Evolutionary conservation across 495 filamentous ascomycete genomes (phyloP).

Genomic region (Podospora australis): DNA sequence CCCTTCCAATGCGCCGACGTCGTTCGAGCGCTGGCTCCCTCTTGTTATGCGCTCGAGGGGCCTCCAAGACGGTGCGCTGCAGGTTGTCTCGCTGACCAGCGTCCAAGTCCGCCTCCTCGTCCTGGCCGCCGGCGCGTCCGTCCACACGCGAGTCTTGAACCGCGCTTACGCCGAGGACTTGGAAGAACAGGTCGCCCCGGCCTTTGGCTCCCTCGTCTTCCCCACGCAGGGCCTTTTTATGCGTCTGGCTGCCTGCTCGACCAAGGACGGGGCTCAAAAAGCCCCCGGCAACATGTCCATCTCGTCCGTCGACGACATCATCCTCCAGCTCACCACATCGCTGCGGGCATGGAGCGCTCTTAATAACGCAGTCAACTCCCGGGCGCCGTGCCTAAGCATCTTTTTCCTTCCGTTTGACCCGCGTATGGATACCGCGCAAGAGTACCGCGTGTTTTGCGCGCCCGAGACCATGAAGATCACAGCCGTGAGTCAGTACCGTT

Average conservation of each 20-base stretch:
- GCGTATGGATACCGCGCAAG: slow-evolving; percentile 16
- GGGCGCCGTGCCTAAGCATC: slow-evolving; percentile 4
- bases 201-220: slow-evolving; percentile 13
- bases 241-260: slow-evolving; percentile 27
- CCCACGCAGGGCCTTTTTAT: slow-evolving; percentile 24
- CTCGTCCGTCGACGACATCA: slow-evolving; percentile 13
- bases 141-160: slow-evolving; percentile 13
- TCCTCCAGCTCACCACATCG: slow-evolving; percentile 26
- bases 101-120: slow-evolving; percentile 13
- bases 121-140: slow-evolving; percentile 7
- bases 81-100: slow-evolving; percentile 8
- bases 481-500: slow-evolving; percentile 31
- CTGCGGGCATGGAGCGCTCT: slow-evolving; percentile 18
- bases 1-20: slow-evolving; percentile 18
- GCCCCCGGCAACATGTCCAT: slow-evolving; percentile 13
- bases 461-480: slow-evolving; percentile 19
- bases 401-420: slow-evolving; percentile 29
- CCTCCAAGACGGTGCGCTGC: slow-evolving; percentile 2
- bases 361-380: slow-evolving; percentile 1
- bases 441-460: slow-evolving; percentile 32
- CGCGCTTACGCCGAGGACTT: slow-evolving; percentile 17
- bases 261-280: slow-evolving; percentile 21
- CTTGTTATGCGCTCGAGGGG: slow-evolving; percentile 16
- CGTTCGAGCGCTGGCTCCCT: slow-evolving; percentile 23
- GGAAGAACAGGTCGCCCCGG: slow-evolving; percentile 6